Evolutionary conservation across 140 eudicot species (phyloP), one percentile per base, ranked within the genome.

Genomic region (Eryngium alpinum): DNA sequence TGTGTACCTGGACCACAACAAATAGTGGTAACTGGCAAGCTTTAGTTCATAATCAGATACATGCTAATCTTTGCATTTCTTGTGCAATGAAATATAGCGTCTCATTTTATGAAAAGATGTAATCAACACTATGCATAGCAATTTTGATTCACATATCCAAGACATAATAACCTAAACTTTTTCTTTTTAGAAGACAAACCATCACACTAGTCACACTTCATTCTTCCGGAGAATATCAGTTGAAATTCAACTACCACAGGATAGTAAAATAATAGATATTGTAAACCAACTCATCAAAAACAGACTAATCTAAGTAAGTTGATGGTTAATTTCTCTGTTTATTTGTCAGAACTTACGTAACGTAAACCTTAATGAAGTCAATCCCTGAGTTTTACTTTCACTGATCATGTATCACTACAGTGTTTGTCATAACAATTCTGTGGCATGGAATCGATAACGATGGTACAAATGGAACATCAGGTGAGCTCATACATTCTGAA

Each of bases 1-100:
- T 97, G 84, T 95, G 99, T 85, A 90, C 91, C 75, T 95, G 99
- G 99, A 93, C 93, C 77, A 95, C 99, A 53, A 87, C 87, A 50
- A 91, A 25, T 80, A 95, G 98, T 50, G 99, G 99, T 96, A 90
- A 90, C 5, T n/a, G n/a, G n/a, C n/a, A n/a, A n/a, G 93, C 56
- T 50, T 75, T 28, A 60, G 25, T 76, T 51, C 44, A 27, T 27
- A 44, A 24, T 4, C 31, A 24, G 60, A 69, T 74, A 43, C 31
- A 46, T 75, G 62, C 25, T 44, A 5, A 25, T 25, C 62, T 11
- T 12, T 24, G 9, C 13, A 29, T 25, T 27, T 32, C 52, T 10
- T 18, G 27, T 33, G 27, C 79, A 49, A 15, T 49, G 33, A 75
- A 21, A 7, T 49, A 25, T 24, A 25, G n/a, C n/a, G 24, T 46